Evolutionary conservation across 202 grass and related monocot genomes (phyloP), one percentile per base, ranked within the genome.

Genomic region (Carex sylvatica): DNA sequence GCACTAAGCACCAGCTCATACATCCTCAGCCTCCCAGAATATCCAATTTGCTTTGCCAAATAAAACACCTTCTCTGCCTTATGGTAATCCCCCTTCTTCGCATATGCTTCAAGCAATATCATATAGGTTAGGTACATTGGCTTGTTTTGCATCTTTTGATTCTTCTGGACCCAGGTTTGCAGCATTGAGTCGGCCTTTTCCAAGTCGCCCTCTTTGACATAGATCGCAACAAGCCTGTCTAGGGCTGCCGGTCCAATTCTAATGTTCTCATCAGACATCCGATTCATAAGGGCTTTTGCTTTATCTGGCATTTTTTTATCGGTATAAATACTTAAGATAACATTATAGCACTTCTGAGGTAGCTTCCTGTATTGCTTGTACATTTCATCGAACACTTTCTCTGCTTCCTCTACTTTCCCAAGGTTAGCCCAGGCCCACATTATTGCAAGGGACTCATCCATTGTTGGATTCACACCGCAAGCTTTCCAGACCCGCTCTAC

Each of bases 41-140:
- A 94, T 26, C 90, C 88, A 31, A 55, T 73, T 63, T 88, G 79
- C 42, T 84, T 81, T 58, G 89, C 40, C 74, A 81, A 79, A 20
- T 71, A 65, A 80, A 98, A 88, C 20, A 98, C 52, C 74, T 83
- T 94, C 84, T 98, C 95, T 18, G 95, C 69, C 60, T 88, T 94
- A 79, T 93, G 88, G 87, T 94, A 22, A 38, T 98, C 92, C 70
- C 95, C 95, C 80, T 74, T 93, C 60, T 87, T 88, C 13, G 92
- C 85, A 70, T 94, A 98, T 72, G 74, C 78, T 14, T 93, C 82
- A 44, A 98, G 85, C 64, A 98, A 20, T 69, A 16, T 67, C 12
- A 93, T 2, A 65, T 93, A 93, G 70, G 88, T 69, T 61, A 0
- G 72, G 61, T 87, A 94, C 20, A 81, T 33, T 53, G 95, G 95